phyloP scores from a whole-genome alignment of 306 rosid species.

The Vicia villosa region DNA sequence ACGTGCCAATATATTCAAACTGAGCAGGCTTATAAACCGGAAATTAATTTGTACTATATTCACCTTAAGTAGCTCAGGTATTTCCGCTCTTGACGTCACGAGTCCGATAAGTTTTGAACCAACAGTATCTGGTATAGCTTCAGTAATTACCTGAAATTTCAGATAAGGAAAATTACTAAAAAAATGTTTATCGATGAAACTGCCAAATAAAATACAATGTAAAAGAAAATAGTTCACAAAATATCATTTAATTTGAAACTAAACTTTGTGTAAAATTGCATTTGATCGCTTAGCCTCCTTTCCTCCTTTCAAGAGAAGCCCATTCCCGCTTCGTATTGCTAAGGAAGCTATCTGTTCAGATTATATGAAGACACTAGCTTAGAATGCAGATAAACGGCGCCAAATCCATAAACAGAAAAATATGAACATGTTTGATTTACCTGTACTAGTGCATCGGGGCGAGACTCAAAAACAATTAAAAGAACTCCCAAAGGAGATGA shows the following conservation, averaged over 20 bases:
- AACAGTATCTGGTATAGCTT: constrained; percentile 86
- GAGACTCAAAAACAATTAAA: constrained; percentile 92
- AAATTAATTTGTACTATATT: constrained; percentile 19
- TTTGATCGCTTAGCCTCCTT: constrained; percentile 98
- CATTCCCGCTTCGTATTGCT: constrained; percentile 96
- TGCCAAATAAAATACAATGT: constrained; percentile 19
- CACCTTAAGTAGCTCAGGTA: constrained; percentile 92
- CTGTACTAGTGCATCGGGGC: constrained; percentile 98
- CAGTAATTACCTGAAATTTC: constrained; percentile 69
- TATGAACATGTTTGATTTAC: constrained; percentile 42
- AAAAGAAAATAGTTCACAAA: constrained; percentile 20
- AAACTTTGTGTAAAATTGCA: constrained; percentile 85
- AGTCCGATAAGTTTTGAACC: constrained; percentile 90
- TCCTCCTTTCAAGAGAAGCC: constrained; percentile 97
- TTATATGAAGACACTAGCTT: constrained; percentile 27
- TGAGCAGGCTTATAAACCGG: constrained; percentile 31
- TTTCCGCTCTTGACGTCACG: constrained; percentile 96
- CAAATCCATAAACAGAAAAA: neutral
- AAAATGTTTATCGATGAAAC: neutral
- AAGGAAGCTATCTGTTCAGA: constrained; percentile 86
- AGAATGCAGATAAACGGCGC: constrained; percentile 34
- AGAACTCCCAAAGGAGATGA: constrained; percentile 96
- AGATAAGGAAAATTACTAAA: constrained; percentile 18
- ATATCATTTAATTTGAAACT: constrained; percentile 34
- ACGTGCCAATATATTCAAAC: constrained; percentile 33